phyloP scores from a whole-genome alignment of 306 rosid species.

The Begonia loranthoides region DNA sequence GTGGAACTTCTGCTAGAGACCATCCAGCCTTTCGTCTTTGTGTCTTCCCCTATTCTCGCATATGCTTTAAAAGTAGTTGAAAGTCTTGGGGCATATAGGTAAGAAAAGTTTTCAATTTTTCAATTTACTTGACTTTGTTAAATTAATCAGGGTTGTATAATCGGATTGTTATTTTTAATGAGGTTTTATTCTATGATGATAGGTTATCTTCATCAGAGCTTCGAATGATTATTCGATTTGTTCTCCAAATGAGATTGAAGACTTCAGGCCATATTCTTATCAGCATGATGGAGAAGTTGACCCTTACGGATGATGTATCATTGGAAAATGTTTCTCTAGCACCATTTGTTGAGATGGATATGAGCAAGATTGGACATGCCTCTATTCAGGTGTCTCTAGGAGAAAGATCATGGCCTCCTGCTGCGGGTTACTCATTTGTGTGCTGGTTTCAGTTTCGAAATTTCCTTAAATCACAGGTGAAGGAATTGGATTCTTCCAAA shows the following conservation, averaged over 20 bases:
- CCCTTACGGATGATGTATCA: slow-evolving; percentile 66
- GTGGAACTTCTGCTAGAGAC: slow-evolving; percentile 87
- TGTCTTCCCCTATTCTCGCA: slow-evolving; percentile 77
- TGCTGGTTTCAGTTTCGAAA: slow-evolving; percentile 95
- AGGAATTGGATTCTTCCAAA: slow-evolving; percentile 64
- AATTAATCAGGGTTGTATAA: slow-evolving; percentile 3
- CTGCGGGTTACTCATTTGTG: slow-evolving; percentile 98
- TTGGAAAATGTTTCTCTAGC: slow-evolving; percentile 74
- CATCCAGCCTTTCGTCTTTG: slow-evolving; percentile 76
- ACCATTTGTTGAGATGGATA: slow-evolving; percentile 92
- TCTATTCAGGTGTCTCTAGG: slow-evolving; percentile 97
- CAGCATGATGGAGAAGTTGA: slow-evolving; percentile 86
- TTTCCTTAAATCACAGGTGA: slow-evolving; percentile 53
- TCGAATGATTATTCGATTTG: slow-evolving; percentile 60
- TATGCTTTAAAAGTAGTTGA: slow-evolving; percentile 77
- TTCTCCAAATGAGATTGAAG: slow-evolving; percentile 68
- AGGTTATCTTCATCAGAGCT: slow-evolving; percentile 86
- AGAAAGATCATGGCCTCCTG: slow-evolving; percentile 99
- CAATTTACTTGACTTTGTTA: slow-evolving; percentile 9
- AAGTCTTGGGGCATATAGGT: slow-evolving; percentile 97
- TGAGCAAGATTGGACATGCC: slow-evolving; percentile 92
- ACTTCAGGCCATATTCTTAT: slow-evolving; percentile 67
- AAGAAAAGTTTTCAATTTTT: slow-evolving; percentile 9
- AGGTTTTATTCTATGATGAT: slow-evolving; percentile 23
- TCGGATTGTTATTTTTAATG: slow-evolving; percentile 9